These are phyloP conservation scores for Ramularia collo-cygni DNA, from an alignment of 2,329 filamentous ascomycete genomes.

Conservation along the genomic window DNA sequence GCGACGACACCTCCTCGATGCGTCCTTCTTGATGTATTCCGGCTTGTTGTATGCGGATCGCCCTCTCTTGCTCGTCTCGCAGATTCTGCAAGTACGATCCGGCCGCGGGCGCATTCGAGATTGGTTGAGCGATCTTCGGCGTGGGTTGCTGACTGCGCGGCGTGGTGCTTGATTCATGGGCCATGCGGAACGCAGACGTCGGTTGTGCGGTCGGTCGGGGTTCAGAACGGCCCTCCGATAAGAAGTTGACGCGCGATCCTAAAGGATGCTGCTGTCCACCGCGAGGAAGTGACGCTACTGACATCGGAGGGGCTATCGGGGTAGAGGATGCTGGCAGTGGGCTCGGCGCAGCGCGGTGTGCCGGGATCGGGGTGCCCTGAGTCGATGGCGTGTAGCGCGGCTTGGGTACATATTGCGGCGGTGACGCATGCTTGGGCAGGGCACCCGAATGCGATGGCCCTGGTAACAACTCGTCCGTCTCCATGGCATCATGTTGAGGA, in stretches of 20 bases:
- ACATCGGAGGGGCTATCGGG: constrained; percentile 17
- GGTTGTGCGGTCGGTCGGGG: constrained; percentile 18
- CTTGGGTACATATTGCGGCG: constrained; percentile 26
- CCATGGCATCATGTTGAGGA: constrained; percentile 36
- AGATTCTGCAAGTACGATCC: constrained; percentile 24
- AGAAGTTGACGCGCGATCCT: constrained; percentile 26
- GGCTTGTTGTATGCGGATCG: constrained; percentile 24
- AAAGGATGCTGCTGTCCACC: constrained; percentile 22
- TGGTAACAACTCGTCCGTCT: constrained; percentile 34
- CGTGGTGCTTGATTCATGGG: constrained; percentile 16
- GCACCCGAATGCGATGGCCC: constrained; percentile 7
- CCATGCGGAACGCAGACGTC: constrained; percentile 13
- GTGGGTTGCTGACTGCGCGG: constrained; percentile 15
- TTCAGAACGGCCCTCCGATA: constrained; percentile 26
- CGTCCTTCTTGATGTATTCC: constrained; percentile 20
- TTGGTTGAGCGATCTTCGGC: constrained; percentile 8
- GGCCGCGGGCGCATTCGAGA: constrained; percentile 14
- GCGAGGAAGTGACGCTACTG: constrained; percentile 20
- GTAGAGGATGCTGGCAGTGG: constrained; percentile 19
- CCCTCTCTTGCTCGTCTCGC: constrained; percentile 27
- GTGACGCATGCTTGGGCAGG: constrained; percentile 33
- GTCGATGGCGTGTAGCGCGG: constrained; percentile 26
- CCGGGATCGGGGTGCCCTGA: constrained; percentile 26
- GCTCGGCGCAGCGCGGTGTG: constrained; percentile 23
- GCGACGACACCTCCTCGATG: constrained; percentile 20